Evolutionary conservation across 108 stramenopile genomes (phyloP), one percentile per base, ranked within the genome.

Genomic region (Seminavis robusta): DNA sequence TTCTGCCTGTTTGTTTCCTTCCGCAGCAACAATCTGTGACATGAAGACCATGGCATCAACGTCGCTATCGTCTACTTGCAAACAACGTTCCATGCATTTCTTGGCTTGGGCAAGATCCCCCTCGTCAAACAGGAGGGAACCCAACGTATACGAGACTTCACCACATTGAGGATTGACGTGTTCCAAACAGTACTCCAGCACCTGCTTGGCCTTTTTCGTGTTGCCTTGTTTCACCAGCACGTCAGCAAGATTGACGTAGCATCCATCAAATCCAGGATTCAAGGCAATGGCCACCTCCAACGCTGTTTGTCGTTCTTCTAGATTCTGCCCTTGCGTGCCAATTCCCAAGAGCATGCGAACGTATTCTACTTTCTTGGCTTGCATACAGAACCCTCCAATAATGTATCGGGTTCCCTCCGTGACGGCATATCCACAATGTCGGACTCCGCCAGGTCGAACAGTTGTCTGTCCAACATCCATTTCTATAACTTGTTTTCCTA

Each of bases 381-480:
- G 68, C 79, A 80, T 75, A 36, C 69, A 71, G 33, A 80, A 80
- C 0, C 74, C 79, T 23, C 79, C 79, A 57, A 80, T 75, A 33
- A 80, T 74, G 36, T 80, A 80, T 29, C 79, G 54, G n/a, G 53
- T 55, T 10, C 79, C 79, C 2, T 44, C 25, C 9, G 52, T 58
- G 3, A 80, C 65, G 11, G 74, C 68, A 25, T 80, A 57, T 19
- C 79, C 79, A 53, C 69, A 63, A 57, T 80, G 79, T 23, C 69
- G 70, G 19, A 80, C 54, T 4, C 74, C 73, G 38, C 79, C 79
- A 0, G 79, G 79, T 45, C 79, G 65, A n/a, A 80, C 49, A 0
- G 79, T 80, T 4, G 65, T 64, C 41, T 68, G 62, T 1, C 79
- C 79, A 20, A 57, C 59, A 21, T 71, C 45, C 79, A 80, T 80